phyloP scores from a whole-genome alignment of 2,329 filamentous ascomycete genomes.

The Penicillium glabrum region DNA sequence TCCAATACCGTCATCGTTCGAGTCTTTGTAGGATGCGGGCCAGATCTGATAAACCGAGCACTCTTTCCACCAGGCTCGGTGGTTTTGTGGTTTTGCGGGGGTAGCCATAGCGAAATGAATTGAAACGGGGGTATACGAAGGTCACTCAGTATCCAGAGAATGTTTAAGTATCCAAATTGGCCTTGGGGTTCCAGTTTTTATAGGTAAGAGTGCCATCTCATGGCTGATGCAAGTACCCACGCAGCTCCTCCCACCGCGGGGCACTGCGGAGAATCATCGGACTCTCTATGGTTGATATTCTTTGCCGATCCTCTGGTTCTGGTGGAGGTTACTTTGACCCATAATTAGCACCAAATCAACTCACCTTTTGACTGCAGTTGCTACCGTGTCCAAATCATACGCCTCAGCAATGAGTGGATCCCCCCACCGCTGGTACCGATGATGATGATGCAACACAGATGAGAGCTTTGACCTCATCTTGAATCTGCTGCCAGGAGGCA shows the following conservation, averaged over 20 bases:
- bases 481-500: not conserved
- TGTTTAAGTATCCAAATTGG: not conserved
- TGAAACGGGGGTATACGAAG: not conserved
- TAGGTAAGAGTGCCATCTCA: slow-evolving; percentile 5
- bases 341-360: not conserved
- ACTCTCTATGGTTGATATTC: slow-evolving; percentile 8
- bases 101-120: slow-evolving; percentile 11
- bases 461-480: slow-evolving; percentile 1
- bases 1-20: slow-evolving; percentile 57
- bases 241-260: slow-evolving; percentile 21
- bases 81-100: slow-evolving; percentile 15
- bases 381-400: slow-evolving; percentile 7
- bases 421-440: slow-evolving; percentile 20
- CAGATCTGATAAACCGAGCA: slow-evolving; percentile 61
- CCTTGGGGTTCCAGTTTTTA: not conserved
- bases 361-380: not conserved
- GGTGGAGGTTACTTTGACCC: not conserved
- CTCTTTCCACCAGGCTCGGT: slow-evolving; percentile 58
- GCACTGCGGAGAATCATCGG: slow-evolving; percentile 22
- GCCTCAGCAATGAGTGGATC: slow-evolving; percentile 13
- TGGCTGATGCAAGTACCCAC: slow-evolving; percentile 11
- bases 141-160: not conserved
- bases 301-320: slow-evolving; percentile 6
- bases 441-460: slow-evolving; percentile 6
- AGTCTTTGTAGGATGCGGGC: slow-evolving; percentile 58